Percentiles rank a stretch among this genome's conserved stretches.
Conservation (phyloP, 768 basidiomycete genomes). For the Auriculariales sp. region DNA sequence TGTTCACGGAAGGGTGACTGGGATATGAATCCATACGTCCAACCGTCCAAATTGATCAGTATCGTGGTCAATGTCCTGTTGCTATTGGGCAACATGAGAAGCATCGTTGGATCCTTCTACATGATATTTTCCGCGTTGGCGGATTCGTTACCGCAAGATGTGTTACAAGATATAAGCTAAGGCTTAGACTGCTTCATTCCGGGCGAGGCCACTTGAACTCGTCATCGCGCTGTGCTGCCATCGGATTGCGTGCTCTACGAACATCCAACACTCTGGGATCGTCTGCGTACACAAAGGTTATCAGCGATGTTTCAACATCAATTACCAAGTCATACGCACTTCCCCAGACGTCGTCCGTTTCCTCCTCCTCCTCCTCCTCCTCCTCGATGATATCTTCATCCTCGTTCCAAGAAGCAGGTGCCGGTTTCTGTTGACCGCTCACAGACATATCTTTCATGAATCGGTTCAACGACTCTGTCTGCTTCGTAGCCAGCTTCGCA, state of each 20-base stretch:
- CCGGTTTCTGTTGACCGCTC: conserved; percentile 53
- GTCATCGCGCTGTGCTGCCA: background rate
- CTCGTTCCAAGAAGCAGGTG: conserved; percentile 43
- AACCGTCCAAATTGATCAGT: no score
- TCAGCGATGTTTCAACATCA: no score
- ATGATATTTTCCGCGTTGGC: no score
- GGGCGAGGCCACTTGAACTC: background rate
- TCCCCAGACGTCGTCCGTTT: conserved; percentile 16
- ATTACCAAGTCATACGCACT: no score
- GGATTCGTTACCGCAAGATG: no score
- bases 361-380: conserved; percentile 40
- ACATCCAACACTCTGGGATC: background rate
- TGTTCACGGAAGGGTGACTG: no score
- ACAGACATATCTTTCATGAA: conserved; percentile 70
- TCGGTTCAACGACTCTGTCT: conserved; percentile 62
- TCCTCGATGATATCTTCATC: conserved; percentile 31
- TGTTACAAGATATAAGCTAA: no score
- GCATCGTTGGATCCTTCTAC: no score
- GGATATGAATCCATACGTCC: no score
- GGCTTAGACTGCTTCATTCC: background rate
- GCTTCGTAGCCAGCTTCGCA: conserved; percentile 44
- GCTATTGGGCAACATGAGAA: no score
- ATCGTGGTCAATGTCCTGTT: no score
- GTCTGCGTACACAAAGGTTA: background rate
- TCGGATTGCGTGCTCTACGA: background rate